phyloP scores from a whole-genome alignment of 192 early-diverging fungal genomes.

The Mortierella claussenii region DNA sequence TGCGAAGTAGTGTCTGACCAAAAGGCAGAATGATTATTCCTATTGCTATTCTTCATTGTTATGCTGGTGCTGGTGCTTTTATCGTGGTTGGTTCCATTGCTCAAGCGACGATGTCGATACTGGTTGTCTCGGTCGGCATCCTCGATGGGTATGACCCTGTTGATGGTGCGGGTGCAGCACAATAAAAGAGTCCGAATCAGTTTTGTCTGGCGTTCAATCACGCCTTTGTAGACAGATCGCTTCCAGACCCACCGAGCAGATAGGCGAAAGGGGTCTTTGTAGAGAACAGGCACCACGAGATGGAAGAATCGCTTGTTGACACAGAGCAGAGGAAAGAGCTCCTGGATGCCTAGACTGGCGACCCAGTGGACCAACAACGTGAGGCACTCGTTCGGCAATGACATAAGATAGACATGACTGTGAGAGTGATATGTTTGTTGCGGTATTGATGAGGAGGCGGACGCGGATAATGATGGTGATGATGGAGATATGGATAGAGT shows the following conservation, averaged over 20 bases:
- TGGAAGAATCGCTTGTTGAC: conserved; percentile 41
- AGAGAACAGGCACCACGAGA: conserved; percentile 33
- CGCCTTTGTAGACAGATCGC: conserved; percentile 31
- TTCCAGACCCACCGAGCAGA: conserved; percentile 36
- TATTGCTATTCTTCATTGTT: too few relatives aligned
- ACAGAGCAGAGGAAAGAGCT: conserved; percentile 31
- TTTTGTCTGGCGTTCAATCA: conserved; percentile 40
- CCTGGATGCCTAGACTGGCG: conserved; percentile 19
- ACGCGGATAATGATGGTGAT: neutral
- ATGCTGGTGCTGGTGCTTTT: neutral
- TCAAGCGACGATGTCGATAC: neutral
- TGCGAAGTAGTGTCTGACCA: conserved; percentile 1
- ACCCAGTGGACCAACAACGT: conserved; percentile 27
- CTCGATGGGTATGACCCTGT: conserved; percentile 10
- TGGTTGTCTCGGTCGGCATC: too few relatives aligned
- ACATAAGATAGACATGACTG: conserved; percentile 7
- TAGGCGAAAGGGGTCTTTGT: conserved; percentile 33
- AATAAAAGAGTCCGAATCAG: conserved; percentile 37
- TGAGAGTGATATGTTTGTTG: neutral
- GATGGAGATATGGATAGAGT: neutral
- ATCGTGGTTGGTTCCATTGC: neutral
- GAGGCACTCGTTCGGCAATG: conserved; percentile 28
- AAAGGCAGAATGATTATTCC: neutral
- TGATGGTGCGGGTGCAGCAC: conserved; percentile 37
- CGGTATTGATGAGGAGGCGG: neutral